Evolutionary conservation across 805 yeast species (phyloP).

Genomic region (Wickerhamiella azyma): DNA sequence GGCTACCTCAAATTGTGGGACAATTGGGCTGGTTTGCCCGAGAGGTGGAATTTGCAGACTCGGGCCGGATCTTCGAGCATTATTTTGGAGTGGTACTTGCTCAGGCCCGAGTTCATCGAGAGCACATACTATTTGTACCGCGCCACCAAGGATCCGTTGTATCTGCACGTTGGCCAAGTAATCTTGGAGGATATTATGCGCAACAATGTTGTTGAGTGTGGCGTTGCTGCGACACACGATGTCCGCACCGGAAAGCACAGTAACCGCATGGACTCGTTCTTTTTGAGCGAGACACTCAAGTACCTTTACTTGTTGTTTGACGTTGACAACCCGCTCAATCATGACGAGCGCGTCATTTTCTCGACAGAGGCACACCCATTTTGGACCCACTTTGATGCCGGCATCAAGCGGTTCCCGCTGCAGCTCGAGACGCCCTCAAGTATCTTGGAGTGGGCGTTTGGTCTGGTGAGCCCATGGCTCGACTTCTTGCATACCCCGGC

Average conservation of each 20-base stretch:
- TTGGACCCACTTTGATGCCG: conserved; percentile 38
- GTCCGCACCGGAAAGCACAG: conserved; percentile 47
- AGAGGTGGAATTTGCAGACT: conserved; percentile 53
- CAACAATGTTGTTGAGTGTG: conserved; percentile 51
- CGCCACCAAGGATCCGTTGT: conserved; percentile 79
- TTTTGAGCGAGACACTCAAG: conserved; percentile 73
- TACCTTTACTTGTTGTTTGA: conserved; percentile 73
- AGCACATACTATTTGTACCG: conserved; percentile 71
- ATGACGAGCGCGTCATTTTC: conserved; percentile 34
- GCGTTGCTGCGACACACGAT: conserved; percentile 66
- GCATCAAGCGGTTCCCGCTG: not conserved
- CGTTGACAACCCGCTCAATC: conserved; percentile 40
- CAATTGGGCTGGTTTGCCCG: conserved; percentile 70
- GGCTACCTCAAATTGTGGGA: conserved; percentile 68
- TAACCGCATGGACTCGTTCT: conserved; percentile 86
- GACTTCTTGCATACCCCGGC: not conserved
- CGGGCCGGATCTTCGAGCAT: conserved; percentile 24
- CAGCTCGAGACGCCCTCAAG: not conserved
- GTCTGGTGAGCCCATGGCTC: conserved; percentile 1
- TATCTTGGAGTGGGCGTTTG: not conserved
- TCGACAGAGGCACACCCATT: conserved; percentile 89
- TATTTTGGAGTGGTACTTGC: conserved; percentile 76
- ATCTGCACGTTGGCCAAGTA: conserved; percentile 58
- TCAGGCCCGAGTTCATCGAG: conserved; percentile 85
- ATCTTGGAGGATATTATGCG: conserved; percentile 42